Percentiles rank a stretch among this genome's conserved stretches.
Conservation (phyloP, 202 grass and related monocot genomes). For the Carex sylvatica region DNA sequence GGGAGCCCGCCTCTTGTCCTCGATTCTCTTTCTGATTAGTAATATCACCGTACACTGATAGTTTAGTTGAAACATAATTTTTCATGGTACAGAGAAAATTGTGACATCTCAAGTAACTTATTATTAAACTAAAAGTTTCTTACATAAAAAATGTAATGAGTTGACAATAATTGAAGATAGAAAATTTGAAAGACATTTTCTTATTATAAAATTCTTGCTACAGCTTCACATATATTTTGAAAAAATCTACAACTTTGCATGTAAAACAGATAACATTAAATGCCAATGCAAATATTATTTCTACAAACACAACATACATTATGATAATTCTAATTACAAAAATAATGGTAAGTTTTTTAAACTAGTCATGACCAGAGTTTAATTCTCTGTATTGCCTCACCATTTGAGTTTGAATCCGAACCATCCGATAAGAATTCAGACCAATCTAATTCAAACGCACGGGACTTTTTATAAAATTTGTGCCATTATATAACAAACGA, state of each 20-base stretch:
- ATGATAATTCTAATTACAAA: neutral
- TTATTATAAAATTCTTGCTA: no score
- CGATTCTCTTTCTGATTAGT: no score
- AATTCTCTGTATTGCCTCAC: no score
- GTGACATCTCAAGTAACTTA: neutral
- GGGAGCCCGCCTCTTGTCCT: no score
- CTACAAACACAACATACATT: neutral
- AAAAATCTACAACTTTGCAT: neutral
- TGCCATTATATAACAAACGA: no score
- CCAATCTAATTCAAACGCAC: no score
- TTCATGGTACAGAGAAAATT: neutral
- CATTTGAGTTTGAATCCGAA: no score
- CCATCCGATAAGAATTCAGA: no score
- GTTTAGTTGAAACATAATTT: neutral
- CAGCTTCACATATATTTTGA: neutral
- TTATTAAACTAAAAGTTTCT: neutral
- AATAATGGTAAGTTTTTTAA: neutral
- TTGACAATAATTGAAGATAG: neutral
- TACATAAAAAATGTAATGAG: neutral
- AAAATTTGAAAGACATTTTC: no score
- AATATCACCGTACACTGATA: no score
- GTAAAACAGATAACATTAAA: neutral
- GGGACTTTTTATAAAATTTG: no score
- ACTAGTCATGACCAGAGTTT: neutral
- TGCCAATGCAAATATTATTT: neutral